Evolutionary conservation across 108 stramenopile species (phyloP).

Genomic region (Nannochloropsis salina): DNA sequence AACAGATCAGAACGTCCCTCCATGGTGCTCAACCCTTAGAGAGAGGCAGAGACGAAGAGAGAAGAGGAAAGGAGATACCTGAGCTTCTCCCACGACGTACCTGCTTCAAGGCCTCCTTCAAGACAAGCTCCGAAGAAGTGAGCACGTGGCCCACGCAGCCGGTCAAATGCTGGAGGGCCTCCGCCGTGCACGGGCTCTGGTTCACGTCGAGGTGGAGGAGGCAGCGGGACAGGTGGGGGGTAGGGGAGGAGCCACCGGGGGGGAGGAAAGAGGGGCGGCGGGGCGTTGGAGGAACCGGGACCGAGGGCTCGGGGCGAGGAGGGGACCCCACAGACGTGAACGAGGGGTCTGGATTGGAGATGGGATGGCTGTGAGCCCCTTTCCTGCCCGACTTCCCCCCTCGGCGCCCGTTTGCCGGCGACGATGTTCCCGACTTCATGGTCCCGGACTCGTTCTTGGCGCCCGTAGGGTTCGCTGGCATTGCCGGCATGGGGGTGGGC

Average conservation of each 20-base stretch:
- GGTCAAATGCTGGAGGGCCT: background rate
- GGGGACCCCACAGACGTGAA: no score
- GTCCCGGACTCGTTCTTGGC: no score
- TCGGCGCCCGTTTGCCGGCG: no score
- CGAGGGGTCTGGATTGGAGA: no score
- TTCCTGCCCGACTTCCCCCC: no score
- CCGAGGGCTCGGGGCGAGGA: no score
- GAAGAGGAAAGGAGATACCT: background rate
- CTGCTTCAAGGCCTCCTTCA: background rate
- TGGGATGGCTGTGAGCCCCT: no score
- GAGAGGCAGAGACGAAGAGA: background rate
- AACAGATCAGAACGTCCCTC: background rate
- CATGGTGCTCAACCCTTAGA: no score
- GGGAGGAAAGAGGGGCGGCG: background rate
- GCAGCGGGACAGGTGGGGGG: background rate
- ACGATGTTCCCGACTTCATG: no score
- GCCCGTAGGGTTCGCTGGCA: background rate
- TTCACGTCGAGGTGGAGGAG: background rate
- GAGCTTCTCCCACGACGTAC: background rate
- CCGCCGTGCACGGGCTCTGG: background rate
- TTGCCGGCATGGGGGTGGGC: background rate
- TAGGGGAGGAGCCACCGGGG: background rate
- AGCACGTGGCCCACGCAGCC: constrained; percentile 2
- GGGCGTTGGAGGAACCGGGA: no score
- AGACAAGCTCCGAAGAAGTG: background rate